Evolutionary conservation across 257 asterid species (phyloP).

Genomic region (Solanum microdontum): DNA sequence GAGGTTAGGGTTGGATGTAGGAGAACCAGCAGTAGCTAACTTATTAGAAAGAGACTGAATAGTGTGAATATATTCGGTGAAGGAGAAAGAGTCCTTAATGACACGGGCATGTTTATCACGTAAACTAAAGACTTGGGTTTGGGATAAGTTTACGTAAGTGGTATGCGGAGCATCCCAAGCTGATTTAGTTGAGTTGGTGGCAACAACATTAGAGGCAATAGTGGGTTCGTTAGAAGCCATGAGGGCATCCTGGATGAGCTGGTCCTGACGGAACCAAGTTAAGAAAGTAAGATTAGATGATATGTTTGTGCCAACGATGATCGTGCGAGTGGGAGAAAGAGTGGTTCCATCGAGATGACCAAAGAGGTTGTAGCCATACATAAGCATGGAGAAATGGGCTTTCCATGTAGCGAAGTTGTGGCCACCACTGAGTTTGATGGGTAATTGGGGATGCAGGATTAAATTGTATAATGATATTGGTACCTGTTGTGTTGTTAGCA

Average conservation of each 20-base stretch:
- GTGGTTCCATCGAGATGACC: no score
- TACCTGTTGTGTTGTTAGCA: no score
- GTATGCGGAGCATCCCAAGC: not conserved
- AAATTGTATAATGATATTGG: not conserved
- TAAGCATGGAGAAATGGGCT: no score
- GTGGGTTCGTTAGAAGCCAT: not conserved
- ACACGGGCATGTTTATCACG: rapidly evolving
- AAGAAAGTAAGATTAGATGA: not conserved
- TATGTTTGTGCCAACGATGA: not conserved
- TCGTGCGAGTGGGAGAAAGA: not conserved
- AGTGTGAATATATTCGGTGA: not conserved
- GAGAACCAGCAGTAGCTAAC: not conserved
- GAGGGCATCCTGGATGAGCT: not conserved
- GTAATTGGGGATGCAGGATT: no score
- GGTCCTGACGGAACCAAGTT: not conserved
- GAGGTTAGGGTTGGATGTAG: not conserved
- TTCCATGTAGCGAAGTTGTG: no score
- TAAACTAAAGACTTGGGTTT: not conserved
- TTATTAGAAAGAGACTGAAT: not conserved
- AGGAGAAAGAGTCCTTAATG: not conserved
- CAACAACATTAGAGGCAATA: not conserved
- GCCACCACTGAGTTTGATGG: no score
- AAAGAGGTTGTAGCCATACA: no score
- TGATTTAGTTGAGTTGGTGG: not conserved
- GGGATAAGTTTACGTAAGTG: no score